Base-by-base conservation (phyloP, 768 basidiomycete species). In the Phylloporus sp. region DNA sequence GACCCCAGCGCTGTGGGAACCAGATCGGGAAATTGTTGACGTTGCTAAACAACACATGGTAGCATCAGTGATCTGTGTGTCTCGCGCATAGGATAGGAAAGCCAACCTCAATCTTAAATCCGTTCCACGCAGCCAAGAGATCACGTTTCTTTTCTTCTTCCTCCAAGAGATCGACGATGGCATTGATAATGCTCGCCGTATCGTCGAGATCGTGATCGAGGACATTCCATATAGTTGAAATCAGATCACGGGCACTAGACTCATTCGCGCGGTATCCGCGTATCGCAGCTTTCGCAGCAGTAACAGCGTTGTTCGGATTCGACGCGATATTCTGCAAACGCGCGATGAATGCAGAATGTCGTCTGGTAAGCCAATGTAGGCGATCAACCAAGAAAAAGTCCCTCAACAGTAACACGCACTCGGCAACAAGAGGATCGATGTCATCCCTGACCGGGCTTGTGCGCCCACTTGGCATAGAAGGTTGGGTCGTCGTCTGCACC, bases 101-200 rank as follows among this genome's bases (percentile, higher is more conserved):
- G 82, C 79, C 86, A 82, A 91, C 89, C 80, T 95, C 89, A 26
- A 90, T 74, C 50, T 85, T 84, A 68, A 94, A 93, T 1, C 82
- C 83, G 45, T 88, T 89, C 86, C 95, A 90, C 0, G 89, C 86
- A 1, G 73, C 62, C 46, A 94, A 70, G 1, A 98, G 64, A 49
- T 83, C 85, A 31, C 78, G 75, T 50, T 86, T 86, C 79, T 97
- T 95, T 20, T 93, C 91, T 43, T 85, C 84, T 32, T 91, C 90
- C 3, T 90, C 88, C 8, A 95, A 63, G 6, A 91, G 69, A 57
- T 91, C 91, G 5, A 93, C 81, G 29, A 90, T 74, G 2, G 79
- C 73, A 53, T 85, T 87, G 39, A 92, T 74, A 29, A 90, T 78
- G 54, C 86, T 82, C 0, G 84, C 85, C 0, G 91, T 88, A 27